Percentiles rank a stretch among this genome's conserved stretches.
Evolutionary conservation across 306 rosid genomes (phyloP).

Genomic region (Arachis hypogaea): DNA sequence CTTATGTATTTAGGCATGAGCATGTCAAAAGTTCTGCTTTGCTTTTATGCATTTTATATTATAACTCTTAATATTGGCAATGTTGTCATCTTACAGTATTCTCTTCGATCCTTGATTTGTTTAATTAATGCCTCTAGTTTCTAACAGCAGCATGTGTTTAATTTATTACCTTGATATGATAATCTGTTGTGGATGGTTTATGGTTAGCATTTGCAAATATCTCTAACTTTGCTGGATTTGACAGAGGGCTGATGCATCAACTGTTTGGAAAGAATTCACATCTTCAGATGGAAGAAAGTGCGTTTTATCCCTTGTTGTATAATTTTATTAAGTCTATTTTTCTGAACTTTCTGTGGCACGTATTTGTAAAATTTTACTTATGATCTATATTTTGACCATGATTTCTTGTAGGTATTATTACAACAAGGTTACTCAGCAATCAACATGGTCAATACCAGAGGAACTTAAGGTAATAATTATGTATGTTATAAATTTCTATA

Average conservation of each 20-base stretch:
- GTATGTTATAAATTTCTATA: constrained; percentile 13
- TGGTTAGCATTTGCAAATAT: constrained; percentile 38
- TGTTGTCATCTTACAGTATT: constrained; percentile 17
- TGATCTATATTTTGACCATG: constrained; percentile 33
- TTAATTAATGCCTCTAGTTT: constrained; percentile 25
- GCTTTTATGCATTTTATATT: constrained; percentile 26
- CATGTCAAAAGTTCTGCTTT: constrained; percentile 28
- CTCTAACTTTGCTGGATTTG: constrained; percentile 56
- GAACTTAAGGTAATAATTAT: constrained; percentile 75
- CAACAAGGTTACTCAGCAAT: constrained; percentile 93
- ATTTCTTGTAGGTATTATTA: constrained; percentile 76
- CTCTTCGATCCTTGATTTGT: constrained; percentile 31
- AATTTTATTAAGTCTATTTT: constrained; percentile 3
- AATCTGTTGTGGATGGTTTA: constrained; percentile 34
- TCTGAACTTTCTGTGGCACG: constrained; percentile 20
- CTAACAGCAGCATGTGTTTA: constrained; percentile 17
- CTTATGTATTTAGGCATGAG: constrained; percentile 18
- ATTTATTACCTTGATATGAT: constrained; percentile 32
- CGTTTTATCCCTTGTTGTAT: constrained; percentile 36
- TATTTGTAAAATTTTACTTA: constrained; percentile 13
- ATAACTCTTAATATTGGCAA: constrained; percentile 25
- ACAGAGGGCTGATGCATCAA: constrained; percentile 99
- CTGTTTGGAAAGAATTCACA: constrained; percentile 97
- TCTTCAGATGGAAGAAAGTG: constrained; percentile 96
- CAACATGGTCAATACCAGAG: constrained; percentile 98